These are phyloP conservation scores for Coleophoma eucalyptorum DNA, from an alignment of 2,329 filamentous ascomycete genomes.

Conservation along the genomic window DNA sequence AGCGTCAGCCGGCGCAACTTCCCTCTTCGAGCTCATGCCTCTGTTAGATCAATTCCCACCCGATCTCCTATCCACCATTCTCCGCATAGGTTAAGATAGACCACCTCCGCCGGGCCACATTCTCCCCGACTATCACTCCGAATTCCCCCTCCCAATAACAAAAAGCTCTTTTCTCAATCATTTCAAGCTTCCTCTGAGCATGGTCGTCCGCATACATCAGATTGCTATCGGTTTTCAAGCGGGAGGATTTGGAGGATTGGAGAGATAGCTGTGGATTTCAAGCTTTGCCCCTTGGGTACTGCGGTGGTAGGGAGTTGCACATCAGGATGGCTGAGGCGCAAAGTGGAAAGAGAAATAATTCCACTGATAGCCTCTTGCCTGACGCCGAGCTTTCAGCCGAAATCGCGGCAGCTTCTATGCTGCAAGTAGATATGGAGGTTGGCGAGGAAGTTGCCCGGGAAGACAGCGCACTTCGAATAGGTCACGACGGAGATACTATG, in stretches of 20 bases:
- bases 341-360: neutral
- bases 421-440: slow-evolving; percentile 3
- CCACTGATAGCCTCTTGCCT: neutral
- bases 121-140: too few species aligned
- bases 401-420: neutral
- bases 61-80: too few species aligned
- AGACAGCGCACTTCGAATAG: slow-evolving; percentile 6
- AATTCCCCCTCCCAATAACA: too few species aligned
- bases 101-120: too few species aligned
- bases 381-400: neutral
- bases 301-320: neutral
- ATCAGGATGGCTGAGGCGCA: neutral
- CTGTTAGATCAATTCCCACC: too few species aligned
- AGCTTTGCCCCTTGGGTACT: too few species aligned
- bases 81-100: too few species aligned
- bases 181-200: neutral
- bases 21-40: too few species aligned
- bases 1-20: too few species aligned
- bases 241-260: neutral
- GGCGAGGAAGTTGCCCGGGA: neutral
- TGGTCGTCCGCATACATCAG: neutral
- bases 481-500: slow-evolving; percentile 17
- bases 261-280: neutral
- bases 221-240: neutral
- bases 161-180: too few species aligned